These are phyloP conservation scores for Coemansia sp. DNA, from an alignment of 192 early-diverging fungal genomes.

Conservation along the genomic window DNA sequence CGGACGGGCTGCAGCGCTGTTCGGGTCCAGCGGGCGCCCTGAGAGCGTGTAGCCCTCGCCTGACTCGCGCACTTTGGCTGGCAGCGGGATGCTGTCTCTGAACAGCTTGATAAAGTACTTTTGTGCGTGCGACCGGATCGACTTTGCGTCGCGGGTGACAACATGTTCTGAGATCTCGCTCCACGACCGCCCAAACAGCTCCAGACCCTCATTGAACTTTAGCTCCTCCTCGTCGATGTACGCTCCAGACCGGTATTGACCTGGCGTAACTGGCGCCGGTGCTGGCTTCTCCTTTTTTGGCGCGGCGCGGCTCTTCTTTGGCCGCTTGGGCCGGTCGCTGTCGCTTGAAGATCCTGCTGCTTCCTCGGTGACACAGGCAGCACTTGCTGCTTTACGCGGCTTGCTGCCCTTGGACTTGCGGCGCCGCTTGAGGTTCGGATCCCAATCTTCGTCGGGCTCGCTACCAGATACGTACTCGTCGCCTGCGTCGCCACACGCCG, in stretches of 20 bases:
- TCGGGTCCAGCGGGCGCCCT: conserved; percentile 84
- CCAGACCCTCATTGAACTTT: conserved; percentile 73
- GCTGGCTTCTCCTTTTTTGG: conserved; percentile 18
- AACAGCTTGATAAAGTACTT: conserved; percentile 92
- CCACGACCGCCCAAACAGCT: conserved; percentile 84
- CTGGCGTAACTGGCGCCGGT: conserved; percentile 46
- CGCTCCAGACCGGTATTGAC: conserved; percentile 62
- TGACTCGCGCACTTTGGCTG: conserved; percentile 70
- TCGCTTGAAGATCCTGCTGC: conserved; percentile 17
- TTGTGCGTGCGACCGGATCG: conserved; percentile 86
- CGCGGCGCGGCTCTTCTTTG: not conserved
- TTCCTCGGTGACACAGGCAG: not conserved
- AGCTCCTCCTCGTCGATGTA: conserved; percentile 77
- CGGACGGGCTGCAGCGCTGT: conserved; percentile 80
- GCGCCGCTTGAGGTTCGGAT: conserved; percentile 42
- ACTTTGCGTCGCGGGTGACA: conserved; percentile 75
- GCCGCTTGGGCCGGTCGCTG: conserved; percentile 21
- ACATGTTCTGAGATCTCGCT: conserved; percentile 71
- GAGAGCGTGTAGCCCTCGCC: conserved; percentile 80
- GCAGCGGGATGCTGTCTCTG: conserved; percentile 76
- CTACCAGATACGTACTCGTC: conserved; percentile 50
- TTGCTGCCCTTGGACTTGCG: conserved; percentile 26
- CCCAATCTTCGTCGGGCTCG: conserved; percentile 49
- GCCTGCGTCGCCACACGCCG: conserved; percentile 37
- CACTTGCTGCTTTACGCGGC: conserved; percentile 16